phyloP scores from a whole-genome alignment of 768 basidiomycete genomes.

The Termitomyces sp. region DNA sequence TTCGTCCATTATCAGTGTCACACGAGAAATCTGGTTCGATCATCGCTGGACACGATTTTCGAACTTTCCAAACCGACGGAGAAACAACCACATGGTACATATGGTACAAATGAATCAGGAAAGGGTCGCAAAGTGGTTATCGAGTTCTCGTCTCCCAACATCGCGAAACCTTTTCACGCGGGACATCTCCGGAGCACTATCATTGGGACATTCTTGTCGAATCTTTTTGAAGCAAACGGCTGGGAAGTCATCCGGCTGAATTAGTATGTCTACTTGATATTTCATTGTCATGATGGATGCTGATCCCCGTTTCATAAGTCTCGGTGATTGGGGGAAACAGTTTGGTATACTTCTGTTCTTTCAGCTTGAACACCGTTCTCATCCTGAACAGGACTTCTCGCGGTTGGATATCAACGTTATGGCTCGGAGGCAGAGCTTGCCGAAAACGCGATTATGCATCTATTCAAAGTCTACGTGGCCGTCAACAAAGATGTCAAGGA shows the following conservation, averaged over 20 bases:
- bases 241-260: conserved; percentile 87
- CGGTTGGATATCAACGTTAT: conserved; percentile 85
- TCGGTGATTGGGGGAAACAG: conserved; percentile 98
- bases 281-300: not conserved
- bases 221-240: conserved; percentile 85
- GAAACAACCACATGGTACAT: conserved; percentile 43
- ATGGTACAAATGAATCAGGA: conserved; percentile 73
- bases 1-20: conserved; percentile 6
- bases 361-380: too few species aligned
- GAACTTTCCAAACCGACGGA: conserved; percentile 44
- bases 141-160: conserved; percentile 95
- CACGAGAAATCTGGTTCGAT: conserved; percentile 4
- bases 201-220: conserved; percentile 87
- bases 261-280: conserved; percentile 35
- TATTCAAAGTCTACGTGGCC: conserved; percentile 90
- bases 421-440: conserved; percentile 78
- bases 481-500: conserved; percentile 67
- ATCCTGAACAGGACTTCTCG: conserved; percentile 81
- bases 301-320: conserved; percentile 14
- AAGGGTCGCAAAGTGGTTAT: conserved; percentile 77
- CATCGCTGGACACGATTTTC: conserved; percentile 28
- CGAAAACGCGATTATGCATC: conserved; percentile 86
- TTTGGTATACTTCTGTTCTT: conserved; percentile 32
- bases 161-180: conserved; percentile 96
- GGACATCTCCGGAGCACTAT: conserved; percentile 95